These are phyloP conservation scores for Penicillium cosmopolitanum DNA, from an alignment of 495 filamentous ascomycete species.

Conservation along the genomic window DNA sequence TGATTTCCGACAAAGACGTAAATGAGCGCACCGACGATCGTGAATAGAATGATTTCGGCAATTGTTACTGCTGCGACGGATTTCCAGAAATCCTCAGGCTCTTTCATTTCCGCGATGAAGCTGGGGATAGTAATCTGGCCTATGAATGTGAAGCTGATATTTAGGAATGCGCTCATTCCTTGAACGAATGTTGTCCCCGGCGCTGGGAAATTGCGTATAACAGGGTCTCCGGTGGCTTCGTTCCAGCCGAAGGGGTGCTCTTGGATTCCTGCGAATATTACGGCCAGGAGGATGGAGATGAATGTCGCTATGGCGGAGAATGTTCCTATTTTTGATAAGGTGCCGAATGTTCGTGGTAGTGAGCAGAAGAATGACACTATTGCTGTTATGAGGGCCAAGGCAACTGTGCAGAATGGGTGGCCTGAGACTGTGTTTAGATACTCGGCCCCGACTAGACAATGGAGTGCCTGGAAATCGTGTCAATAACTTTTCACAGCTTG, in stretches of 20 bases:
- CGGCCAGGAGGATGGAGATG: conserved; percentile 74
- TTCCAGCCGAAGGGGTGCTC: conserved; percentile 63
- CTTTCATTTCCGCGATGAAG: conserved; percentile 87
- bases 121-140: conserved; percentile 85
- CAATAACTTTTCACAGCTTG: neutral
- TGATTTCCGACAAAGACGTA: conserved; percentile 81
- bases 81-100: conserved; percentile 82
- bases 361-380: conserved; percentile 73
- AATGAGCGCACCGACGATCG: conserved; percentile 68
- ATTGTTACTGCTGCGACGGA: conserved; percentile 83
- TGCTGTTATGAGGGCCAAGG: conserved; percentile 66
- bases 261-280: conserved; percentile 74
- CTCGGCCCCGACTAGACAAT: conserved; percentile 73
- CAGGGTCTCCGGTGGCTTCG: conserved; percentile 56
- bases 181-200: conserved; percentile 70
- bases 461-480: conserved; percentile 59
- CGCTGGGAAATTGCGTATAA: conserved; percentile 63
- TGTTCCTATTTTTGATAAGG: conserved; percentile 72
- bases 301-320: conserved; percentile 78
- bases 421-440: conserved; percentile 80
- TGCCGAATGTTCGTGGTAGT: conserved; percentile 74
- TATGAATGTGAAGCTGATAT: conserved; percentile 87
- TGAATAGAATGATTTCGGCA: conserved; percentile 77
- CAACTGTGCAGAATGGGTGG: conserved; percentile 66
- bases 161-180: conserved; percentile 78